Conservation (phyloP, 2,329 filamentous ascomycete species). For the Pezicula neosporulosa region DNA sequence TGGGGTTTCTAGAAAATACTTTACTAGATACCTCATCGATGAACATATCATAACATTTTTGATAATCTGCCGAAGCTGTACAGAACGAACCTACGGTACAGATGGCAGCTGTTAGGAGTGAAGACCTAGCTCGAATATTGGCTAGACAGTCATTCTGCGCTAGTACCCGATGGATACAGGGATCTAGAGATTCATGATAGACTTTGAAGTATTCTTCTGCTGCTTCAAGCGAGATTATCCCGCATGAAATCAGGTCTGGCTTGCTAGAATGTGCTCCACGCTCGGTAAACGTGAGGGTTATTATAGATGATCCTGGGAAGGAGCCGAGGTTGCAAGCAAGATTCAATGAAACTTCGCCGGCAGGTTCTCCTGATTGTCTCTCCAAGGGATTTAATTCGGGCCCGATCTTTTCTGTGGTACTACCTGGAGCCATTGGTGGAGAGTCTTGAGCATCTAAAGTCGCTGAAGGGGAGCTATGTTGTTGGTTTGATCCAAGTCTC, state of each 20-base stretch:
- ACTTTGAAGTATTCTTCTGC: conserved; percentile 26
- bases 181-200: conserved; percentile 29
- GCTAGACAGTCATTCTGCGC: conserved; percentile 20
- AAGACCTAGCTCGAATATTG: conserved; percentile 25
- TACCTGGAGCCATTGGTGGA: no score
- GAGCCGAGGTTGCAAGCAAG: conserved; percentile 6
- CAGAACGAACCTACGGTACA: conserved; percentile 29
- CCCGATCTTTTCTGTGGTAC: no score
- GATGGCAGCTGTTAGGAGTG: conserved; percentile 29
- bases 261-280: neutral
- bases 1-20: conserved; percentile 12
- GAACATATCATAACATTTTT: neutral
- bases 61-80: conserved; percentile 7
- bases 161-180: conserved; percentile 30
- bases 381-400: no score
- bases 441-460: no score
- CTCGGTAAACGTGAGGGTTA: neutral
- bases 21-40: conserved; percentile 9
- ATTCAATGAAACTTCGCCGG: neutral
- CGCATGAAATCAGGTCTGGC: conserved; percentile 25
- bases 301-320: conserved; percentile 27
- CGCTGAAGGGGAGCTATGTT: no score
- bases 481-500: neutral
- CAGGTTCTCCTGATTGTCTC: no score
- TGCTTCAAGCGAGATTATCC: conserved; percentile 21